Evolutionary conservation across 257 asterid species (phyloP).

Genomic region (Capsicum rhomboideum): DNA sequence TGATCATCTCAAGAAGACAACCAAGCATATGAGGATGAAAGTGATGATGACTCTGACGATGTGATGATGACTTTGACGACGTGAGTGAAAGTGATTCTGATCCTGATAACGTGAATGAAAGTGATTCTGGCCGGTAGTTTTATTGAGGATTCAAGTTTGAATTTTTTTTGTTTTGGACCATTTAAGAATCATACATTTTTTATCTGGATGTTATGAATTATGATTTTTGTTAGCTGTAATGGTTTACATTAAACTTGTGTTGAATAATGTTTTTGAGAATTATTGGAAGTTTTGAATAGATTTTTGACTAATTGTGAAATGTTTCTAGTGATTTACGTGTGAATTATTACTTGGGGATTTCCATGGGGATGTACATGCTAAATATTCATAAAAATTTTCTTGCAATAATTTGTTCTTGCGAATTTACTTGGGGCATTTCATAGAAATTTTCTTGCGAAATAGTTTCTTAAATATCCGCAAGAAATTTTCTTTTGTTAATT

Average conservation of each 20-base stretch:
- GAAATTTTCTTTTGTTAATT: background rate
- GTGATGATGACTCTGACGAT: background rate
- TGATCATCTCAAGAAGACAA: background rate
- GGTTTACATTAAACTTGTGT: background rate
- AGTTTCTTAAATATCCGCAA: background rate
- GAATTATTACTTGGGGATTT: background rate
- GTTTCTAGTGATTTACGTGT: background rate
- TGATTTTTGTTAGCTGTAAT: background rate
- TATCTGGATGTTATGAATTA: too few relatives aligned
- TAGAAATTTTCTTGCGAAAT: background rate
- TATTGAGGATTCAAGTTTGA: background rate
- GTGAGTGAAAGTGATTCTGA: background rate
- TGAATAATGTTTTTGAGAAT: background rate
- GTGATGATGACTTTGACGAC: too few relatives aligned
- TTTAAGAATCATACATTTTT: too few relatives aligned
- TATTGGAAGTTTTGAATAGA: background rate
- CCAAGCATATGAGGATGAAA: background rate
- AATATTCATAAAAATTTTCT: background rate
- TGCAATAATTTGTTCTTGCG: background rate
- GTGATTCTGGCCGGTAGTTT: background rate
- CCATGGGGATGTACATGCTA: background rate
- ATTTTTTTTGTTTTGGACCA: background rate
- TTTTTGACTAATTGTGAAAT: background rate
- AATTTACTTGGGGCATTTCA: background rate
- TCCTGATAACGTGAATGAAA: too few relatives aligned